Evolutionary conservation across 2,329 filamentous ascomycete species (phyloP).

Genomic region (Plectosphaerella cucumerina): DNA sequence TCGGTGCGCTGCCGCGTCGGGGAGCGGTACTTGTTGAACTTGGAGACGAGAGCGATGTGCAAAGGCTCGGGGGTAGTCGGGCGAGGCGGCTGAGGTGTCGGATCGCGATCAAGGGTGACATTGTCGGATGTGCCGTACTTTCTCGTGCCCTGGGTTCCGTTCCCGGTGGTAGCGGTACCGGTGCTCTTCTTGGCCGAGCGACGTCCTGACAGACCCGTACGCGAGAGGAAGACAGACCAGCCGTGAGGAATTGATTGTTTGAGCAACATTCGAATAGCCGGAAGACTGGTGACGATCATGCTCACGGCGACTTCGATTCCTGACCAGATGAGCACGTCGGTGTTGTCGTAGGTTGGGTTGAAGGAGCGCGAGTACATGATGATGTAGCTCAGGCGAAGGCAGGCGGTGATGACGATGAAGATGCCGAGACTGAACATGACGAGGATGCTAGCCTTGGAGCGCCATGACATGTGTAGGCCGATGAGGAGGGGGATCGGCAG

Average conservation of each 20-base stretch:
- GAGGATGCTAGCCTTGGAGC: conserved; percentile 21
- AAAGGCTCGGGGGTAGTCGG: not conserved
- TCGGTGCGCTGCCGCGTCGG: conserved; percentile 2
- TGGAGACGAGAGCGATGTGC: not conserved
- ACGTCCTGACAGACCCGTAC: not conserved
- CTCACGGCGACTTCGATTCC: conserved; percentile 36
- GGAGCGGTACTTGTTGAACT: not conserved
- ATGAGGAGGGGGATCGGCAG: conserved; percentile 27
- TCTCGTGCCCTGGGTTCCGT: not conserved
- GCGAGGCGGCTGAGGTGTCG: not conserved
- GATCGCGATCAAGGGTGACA: not conserved
- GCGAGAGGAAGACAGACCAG: conserved; percentile 2
- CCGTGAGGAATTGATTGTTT: conserved; percentile 8
- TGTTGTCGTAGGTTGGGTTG: conserved; percentile 38
- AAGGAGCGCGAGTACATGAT: conserved; percentile 23
- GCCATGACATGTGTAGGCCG: conserved; percentile 20
- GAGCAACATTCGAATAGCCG: conserved; percentile 29
- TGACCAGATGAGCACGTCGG: conserved; percentile 35
- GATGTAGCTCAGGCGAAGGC: conserved; percentile 29
- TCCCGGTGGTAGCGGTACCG: not conserved
- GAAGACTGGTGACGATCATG: conserved; percentile 35
- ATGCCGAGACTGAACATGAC: conserved; percentile 32
- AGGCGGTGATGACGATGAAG: conserved; percentile 30
- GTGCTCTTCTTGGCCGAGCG: too few relatives aligned
- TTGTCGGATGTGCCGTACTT: conserved; percentile 1